Conservation (phyloP, 257 asterid species). For the Nicotiana undulata region DNA sequence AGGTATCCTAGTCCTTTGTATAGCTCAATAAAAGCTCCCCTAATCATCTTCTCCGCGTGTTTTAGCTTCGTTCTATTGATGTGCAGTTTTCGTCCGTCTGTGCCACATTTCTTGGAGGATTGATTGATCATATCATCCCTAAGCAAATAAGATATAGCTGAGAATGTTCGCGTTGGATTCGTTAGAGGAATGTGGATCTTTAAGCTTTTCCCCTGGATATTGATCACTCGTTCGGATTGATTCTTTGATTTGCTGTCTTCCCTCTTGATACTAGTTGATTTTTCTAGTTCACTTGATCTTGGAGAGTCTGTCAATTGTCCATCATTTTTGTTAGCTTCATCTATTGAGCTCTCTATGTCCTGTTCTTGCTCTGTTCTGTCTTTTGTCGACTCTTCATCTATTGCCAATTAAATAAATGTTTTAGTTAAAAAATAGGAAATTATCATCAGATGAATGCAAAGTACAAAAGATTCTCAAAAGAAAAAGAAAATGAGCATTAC, state of each 20-base stretch:
- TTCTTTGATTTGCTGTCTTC: constrained; percentile 36
- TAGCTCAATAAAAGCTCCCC: constrained; percentile 78
- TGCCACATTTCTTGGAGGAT: constrained; percentile 61
- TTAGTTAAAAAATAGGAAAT: neutral
- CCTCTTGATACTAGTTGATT: constrained; percentile 34
- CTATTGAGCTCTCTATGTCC: constrained; percentile 28
- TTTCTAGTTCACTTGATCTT: constrained; percentile 33
- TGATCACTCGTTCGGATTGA: constrained; percentile 35
- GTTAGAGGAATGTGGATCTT: constrained; percentile 74
- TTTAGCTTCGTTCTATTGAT: constrained; percentile 57
- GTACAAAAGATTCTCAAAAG: neutral
- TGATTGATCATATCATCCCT: constrained; percentile 76
- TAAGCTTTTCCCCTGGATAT: constrained; percentile 53
- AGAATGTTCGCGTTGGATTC: constrained; percentile 67
- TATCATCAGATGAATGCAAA: neutral
- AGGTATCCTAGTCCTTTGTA: constrained; percentile 85
- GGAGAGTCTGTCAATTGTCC: constrained; percentile 24
- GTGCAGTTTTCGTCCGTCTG: constrained; percentile 40
- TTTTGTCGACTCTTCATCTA: constrained; percentile 56
- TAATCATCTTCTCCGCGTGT: constrained; percentile 92
- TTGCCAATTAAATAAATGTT: constrained; percentile 8
- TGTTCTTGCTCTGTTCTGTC: constrained; percentile 38
- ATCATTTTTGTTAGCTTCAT: constrained; percentile 24
- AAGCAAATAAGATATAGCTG: constrained; percentile 65
- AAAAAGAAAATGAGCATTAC: neutral